Evolutionary conservation across 179 eudicot species (phyloP).

Genomic region (Spergularia azorica): DNA sequence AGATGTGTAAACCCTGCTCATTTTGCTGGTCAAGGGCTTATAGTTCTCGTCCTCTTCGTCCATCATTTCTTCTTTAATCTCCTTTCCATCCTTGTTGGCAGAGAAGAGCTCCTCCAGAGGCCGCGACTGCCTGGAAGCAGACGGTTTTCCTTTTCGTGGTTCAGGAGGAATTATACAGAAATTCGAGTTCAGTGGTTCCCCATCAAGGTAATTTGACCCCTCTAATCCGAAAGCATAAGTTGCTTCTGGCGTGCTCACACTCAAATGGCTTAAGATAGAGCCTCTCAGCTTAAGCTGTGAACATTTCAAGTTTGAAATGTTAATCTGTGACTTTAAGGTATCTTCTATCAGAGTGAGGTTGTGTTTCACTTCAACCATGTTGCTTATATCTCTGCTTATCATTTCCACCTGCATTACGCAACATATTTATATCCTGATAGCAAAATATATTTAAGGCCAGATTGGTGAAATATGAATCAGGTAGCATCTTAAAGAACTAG

Average conservation of each 20-base stretch:
- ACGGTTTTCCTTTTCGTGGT: conserved; percentile 21
- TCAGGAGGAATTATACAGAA: conserved; percentile 60
- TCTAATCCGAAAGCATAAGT: conserved; percentile 78
- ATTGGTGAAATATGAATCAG: background rate
- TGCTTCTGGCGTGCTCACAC: conserved; percentile 89
- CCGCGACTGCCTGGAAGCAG: conserved; percentile 28
- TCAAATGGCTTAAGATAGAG: conserved; percentile 62
- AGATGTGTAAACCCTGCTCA: conserved; percentile 73
- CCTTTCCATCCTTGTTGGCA: conserved; percentile 28
- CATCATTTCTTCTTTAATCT: conserved; percentile 33
- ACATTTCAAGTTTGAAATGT: conserved; percentile 43
- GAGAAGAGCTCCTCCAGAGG: conserved; percentile 40
- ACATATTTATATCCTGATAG: background rate
- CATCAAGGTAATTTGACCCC: conserved; percentile 54
- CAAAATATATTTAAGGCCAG: no score
- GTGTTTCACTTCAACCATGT: conserved; percentile 53
- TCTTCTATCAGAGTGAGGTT: conserved; percentile 51
- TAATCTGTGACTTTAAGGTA: conserved; percentile 54
- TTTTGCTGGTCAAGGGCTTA: conserved; percentile 59
- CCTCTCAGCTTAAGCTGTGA: conserved; percentile 48
- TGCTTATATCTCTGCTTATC: conserved; percentile 41
- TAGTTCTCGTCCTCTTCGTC: conserved; percentile 71
- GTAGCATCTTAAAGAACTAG: background rate
- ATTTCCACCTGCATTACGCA: conserved; percentile 60
- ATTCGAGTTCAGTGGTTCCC: conserved; percentile 50